Evolutionary conservation across 768 basidiomycete species (phyloP).

Genomic region (Mycena olivaceomarginata): DNA sequence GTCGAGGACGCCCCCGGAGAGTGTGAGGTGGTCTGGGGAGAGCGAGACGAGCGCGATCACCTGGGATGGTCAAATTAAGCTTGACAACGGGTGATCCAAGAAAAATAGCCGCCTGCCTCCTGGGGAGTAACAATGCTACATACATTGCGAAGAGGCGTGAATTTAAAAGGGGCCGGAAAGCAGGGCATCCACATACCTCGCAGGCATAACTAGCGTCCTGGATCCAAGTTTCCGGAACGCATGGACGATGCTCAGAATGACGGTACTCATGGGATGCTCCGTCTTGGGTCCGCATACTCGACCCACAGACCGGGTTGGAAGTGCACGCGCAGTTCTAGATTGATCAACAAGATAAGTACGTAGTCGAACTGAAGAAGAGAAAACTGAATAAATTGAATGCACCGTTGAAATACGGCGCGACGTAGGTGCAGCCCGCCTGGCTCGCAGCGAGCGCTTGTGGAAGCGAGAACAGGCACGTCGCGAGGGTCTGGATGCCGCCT

Average conservation of each 20-base stretch:
- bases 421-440: constrained; percentile 71
- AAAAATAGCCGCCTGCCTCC: constrained; percentile 53
- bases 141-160: too few relatives aligned
- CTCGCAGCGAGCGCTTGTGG: constrained; percentile 74
- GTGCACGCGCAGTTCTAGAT: constrained; percentile 67
- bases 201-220: constrained; percentile 69
- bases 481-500: constrained; percentile 71
- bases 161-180: not conserved
- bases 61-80: constrained; percentile 44
- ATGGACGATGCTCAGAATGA: constrained; percentile 62
- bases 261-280: constrained; percentile 64
- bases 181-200: constrained; percentile 56
- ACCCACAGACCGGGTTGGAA: constrained; percentile 63
- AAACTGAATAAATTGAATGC: not conserved
- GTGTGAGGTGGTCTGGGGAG: constrained; percentile 64
- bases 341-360: not conserved
- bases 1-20: constrained; percentile 63
- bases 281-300: constrained; percentile 58
- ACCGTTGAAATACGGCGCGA: constrained; percentile 77
- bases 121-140: constrained; percentile 61
- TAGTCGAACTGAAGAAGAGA: not conserved
- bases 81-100: too few relatives aligned
- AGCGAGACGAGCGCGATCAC: constrained; percentile 64
- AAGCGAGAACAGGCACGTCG: constrained; percentile 72
- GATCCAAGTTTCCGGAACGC: constrained; percentile 58